Base-by-base conservation (phyloP, 2,329 filamentous ascomycete species). In the Cladophialophora chaetospira region DNA sequence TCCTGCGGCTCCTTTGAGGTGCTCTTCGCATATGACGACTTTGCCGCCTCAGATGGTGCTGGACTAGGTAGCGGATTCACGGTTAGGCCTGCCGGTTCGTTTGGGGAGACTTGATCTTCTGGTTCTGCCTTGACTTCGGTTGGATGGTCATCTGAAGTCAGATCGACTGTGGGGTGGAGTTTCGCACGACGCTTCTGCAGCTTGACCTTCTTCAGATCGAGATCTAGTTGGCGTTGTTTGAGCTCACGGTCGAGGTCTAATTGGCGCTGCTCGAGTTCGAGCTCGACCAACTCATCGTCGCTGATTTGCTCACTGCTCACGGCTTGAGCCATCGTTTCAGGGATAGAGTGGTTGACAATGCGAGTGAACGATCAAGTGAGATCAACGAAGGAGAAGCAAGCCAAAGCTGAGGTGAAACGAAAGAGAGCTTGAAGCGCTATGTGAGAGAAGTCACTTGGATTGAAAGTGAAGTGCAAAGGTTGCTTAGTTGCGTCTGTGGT, bases 241-340 rank as follows among this genome's bases (percentile, higher is more conserved):
- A 46, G 13, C 15, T 46, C 44, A 36, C 29, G 46, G 8, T 49
- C 46, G 13, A 49, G 46, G 25, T 25, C 11, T 35, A 49, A 11
- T 15, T 38, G 46, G 11, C 46, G 29, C 17, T 49, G 28, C 17
- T 50, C 35, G 5, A 50, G 9, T 21, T 28, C 46, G 15, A 50
- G 25, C 31, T 50, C 46, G 5, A 31, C 46, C 11, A 50, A 33
- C 11, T 50, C 46, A 9, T 38, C 19, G 9, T 40, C 13, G 17
- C 17, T 9, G 10, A 8, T 11, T 17, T 10, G 11, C 23, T 50
- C 23, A 28, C 25, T 21, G 23, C 38, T 33, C 31, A 36, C 38
- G 46, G 33, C 31, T n/a, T 28, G 29, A 8, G 13, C 10, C 10
- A 9, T 26, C 21, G 5, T 4, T 17, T 4, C 11, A 19, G 11